Base-by-base conservation (phyloP, 2,329 filamentous ascomycete species). In the Proliferodiscus dingleyae region DNA sequence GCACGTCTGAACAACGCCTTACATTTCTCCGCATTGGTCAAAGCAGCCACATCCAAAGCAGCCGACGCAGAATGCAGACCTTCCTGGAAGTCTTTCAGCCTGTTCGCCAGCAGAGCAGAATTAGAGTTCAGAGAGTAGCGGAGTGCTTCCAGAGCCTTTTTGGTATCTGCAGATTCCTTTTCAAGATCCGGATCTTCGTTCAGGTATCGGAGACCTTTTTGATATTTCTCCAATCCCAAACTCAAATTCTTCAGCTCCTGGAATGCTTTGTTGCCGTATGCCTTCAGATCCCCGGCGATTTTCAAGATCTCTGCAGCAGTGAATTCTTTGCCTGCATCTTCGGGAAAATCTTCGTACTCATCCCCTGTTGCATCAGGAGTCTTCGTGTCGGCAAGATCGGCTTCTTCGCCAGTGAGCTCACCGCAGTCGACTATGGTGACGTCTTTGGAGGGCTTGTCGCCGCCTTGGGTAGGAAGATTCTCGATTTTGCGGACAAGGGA, bases 261-360 rank as follows among this genome's bases (percentile, higher is more conserved):
- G 78, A 96, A 96, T 1, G 90, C 89, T 58, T 82, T 81, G 73
- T 95, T 97, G 59, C 93, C 93, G 63, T 85, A 93, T 28, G 86
- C 87, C 72, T 98, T 98, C 67, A 95, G 81, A 55, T 87, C 87
- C 4, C 77, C 73, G 2, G 87, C 89, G 50, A 97, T 90, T 68
- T 86, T 80, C 64, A 88, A 76, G 51, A 89, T 79, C 51, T 85
- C 77, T 15, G 74, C 64, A 11, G 85, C 85, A 76, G 43, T 82
- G 73, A 44, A 80, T 69, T 38, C 76, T 71, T 52, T 73, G 60
- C 51, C 67, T 59, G 84, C 80, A 69, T 98, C 93, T 64, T 96
- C 89, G 26, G 93, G 93, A 69, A 87, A 97, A 66, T 97, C 93
- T 71, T 97, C 91, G 70, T 94, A 96, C 5, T 82, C 78, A 70